Evolutionary conservation across 352 stramenopile genomes (phyloP).

Genomic region (Phytophthora megakarya): DNA sequence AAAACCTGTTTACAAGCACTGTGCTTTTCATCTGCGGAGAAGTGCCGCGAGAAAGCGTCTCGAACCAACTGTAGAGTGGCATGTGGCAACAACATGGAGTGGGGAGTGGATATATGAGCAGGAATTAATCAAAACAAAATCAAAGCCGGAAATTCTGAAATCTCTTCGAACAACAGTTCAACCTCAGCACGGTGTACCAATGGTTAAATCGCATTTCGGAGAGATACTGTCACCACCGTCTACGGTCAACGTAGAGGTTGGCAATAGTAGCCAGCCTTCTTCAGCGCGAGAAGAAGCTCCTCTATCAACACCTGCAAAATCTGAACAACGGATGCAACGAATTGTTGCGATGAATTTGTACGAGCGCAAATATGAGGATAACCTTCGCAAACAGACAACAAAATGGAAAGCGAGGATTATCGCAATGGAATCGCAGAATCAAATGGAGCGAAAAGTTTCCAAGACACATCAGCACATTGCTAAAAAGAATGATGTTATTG

Average conservation of each 20-base stretch:
- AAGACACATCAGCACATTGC: too few species aligned
- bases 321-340: conserved; percentile 30
- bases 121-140: conserved; percentile 29
- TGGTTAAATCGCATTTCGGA: conserved; percentile 58
- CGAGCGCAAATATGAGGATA: conserved; percentile 31
- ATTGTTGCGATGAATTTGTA: conserved; percentile 27
- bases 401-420: conserved; percentile 59
- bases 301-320: conserved; percentile 1
- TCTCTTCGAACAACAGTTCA: conserved; percentile 37
- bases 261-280: neutral
- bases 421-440: conserved; percentile 59
- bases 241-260: conserved; percentile 2
- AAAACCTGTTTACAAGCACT: conserved; percentile 59
- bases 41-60: conserved; percentile 37
- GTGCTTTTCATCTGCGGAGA: conserved; percentile 34
- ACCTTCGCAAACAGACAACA: conserved; percentile 34
- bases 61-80: conserved; percentile 41
- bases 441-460: conserved; percentile 21
- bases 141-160: conserved; percentile 49
- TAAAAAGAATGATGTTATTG: neutral
- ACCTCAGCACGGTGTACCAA: conserved; percentile 31
- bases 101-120: conserved; percentile 70
- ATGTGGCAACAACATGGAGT: conserved; percentile 60
- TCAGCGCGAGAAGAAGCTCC: neutral
- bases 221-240: conserved; percentile 46